These are phyloP conservation scores for Xylariaceae sp. DNA, from an alignment of 2,329 filamentous ascomycete genomes.

Conservation along the genomic window DNA sequence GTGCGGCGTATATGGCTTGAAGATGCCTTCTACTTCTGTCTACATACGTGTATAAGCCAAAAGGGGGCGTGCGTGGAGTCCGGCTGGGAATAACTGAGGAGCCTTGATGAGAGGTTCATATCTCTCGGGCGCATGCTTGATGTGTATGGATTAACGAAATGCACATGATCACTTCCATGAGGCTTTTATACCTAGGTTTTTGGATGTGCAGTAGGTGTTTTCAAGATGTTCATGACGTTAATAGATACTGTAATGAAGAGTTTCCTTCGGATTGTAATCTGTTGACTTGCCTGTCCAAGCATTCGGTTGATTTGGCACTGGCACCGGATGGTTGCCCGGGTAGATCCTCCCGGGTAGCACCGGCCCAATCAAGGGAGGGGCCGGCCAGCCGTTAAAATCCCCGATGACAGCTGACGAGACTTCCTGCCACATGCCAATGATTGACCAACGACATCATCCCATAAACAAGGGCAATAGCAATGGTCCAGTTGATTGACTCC, in stretches of 20 bases:
- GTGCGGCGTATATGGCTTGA: not conserved
- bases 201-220: not conserved
- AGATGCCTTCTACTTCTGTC: not conserved
- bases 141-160: not conserved
- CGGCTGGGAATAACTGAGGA: not conserved
- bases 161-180: not conserved
- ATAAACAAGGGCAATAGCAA: constrained; percentile 9
- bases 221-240: not conserved
- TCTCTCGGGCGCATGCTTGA: not conserved
- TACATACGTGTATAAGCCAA: not conserved
- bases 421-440: not conserved
- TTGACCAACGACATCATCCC: no score
- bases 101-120: not conserved
- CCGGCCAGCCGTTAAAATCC: not conserved
- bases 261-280: not conserved
- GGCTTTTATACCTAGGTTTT: not conserved
- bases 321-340: not conserved
- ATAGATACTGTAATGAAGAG: not conserved
- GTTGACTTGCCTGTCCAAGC: not conserved
- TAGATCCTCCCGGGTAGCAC: not conserved
- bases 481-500: not conserved
- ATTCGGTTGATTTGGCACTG: not conserved
- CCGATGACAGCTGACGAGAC: not conserved
- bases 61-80: not conserved
- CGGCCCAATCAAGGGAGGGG: not conserved